Evolutionary conservation across 2,329 filamentous ascomycete genomes (phyloP).

Genomic region (Aspergillus pseudonomiae): DNA sequence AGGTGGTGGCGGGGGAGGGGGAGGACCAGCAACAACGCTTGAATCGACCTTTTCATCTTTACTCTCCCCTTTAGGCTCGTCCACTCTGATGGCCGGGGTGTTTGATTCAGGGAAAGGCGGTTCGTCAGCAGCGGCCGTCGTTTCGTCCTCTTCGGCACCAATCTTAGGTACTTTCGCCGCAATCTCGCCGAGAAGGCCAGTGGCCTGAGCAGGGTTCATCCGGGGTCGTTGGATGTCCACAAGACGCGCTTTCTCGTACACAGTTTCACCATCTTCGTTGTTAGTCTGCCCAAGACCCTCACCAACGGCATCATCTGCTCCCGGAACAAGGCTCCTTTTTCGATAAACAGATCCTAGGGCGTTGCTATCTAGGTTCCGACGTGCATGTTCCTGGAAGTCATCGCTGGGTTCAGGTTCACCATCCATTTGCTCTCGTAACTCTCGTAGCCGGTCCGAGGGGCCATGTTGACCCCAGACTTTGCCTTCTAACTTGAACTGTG

Average conservation of each 20-base stretch:
- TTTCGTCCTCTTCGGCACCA: constrained; percentile 49
- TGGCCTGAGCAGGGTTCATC: constrained; percentile 63
- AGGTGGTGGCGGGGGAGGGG: constrained; percentile 56
- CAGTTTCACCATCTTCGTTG: constrained; percentile 58
- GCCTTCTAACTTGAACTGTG: constrained; percentile 94
- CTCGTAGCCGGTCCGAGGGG: constrained; percentile 88
- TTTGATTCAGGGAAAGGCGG: constrained; percentile 60
- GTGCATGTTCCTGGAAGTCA: constrained; percentile 57
- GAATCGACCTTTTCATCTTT: constrained; percentile 14
- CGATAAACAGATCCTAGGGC: constrained; percentile 74
- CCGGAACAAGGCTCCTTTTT: constrained; percentile 49
- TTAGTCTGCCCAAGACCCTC: constrained; percentile 45
- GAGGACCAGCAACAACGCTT: constrained; percentile 38
- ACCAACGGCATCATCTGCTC: constrained; percentile 37
- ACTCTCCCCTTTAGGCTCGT: constrained; percentile 9
- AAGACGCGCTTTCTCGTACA: constrained; percentile 78
- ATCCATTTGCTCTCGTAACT: constrained; percentile 94
- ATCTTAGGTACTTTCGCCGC: constrained; percentile 76
- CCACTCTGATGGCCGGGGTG: constrained; percentile 60
- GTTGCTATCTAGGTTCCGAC: constrained; percentile 68
- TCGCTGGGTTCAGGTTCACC: constrained; percentile 57
- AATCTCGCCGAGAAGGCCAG: constrained; percentile 71
- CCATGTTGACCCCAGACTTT: constrained; percentile 85
- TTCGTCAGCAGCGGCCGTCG: constrained; percentile 59
- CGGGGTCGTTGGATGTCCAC: constrained; percentile 74